A percentile compares a stretch with the other conserved stretches of the same genome.
Evolutionary conservation across 805 yeast genomes (phyloP).

Genomic region (Alloascoidea hylecoeti): DNA sequence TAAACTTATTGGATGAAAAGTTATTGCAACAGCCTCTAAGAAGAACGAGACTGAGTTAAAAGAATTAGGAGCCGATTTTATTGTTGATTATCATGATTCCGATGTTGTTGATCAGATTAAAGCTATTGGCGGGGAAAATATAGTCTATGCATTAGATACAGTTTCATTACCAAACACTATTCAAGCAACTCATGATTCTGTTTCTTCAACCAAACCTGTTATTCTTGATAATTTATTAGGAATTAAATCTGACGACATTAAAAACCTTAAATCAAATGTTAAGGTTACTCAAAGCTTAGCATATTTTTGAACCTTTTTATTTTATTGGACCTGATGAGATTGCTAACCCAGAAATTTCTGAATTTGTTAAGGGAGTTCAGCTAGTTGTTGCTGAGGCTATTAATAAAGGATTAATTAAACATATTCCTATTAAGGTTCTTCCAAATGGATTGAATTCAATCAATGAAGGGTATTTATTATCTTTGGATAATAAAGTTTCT

Average conservation of each 20-base stretch:
- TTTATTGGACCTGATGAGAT: too few relatives aligned
- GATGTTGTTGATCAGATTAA: constrained; percentile 17
- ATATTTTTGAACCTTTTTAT: neutral
- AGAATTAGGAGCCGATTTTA: constrained; percentile 33
- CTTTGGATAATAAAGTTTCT: neutral
- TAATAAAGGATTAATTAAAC: neutral
- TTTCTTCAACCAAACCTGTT: neutral
- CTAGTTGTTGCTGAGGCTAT: too few relatives aligned
- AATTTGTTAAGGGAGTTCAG: neutral
- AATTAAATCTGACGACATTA: neutral
- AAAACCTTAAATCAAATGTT: neutral
- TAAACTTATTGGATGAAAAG: constrained; percentile 27
- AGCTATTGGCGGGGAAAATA: neutral
- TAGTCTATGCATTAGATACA: constrained; percentile 5
- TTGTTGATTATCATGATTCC: constrained; percentile 33
- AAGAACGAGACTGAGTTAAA: constrained; percentile 27
- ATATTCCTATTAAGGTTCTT: neutral
- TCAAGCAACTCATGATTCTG: neutral
- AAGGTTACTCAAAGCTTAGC: neutral
- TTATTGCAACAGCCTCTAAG: constrained; percentile 35
- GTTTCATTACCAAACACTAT: constrained; percentile 4
- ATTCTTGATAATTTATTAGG: neutral
- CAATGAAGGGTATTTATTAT: neutral
- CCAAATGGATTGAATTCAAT: neutral
- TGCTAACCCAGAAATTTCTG: too few relatives aligned